Percentiles rank a stretch among this genome's conserved stretches.
These are phyloP conservation scores for Zymoseptoria ardabiliae DNA, from an alignment of 2,329 filamentous ascomycete genomes.

Conservation along the genomic window DNA sequence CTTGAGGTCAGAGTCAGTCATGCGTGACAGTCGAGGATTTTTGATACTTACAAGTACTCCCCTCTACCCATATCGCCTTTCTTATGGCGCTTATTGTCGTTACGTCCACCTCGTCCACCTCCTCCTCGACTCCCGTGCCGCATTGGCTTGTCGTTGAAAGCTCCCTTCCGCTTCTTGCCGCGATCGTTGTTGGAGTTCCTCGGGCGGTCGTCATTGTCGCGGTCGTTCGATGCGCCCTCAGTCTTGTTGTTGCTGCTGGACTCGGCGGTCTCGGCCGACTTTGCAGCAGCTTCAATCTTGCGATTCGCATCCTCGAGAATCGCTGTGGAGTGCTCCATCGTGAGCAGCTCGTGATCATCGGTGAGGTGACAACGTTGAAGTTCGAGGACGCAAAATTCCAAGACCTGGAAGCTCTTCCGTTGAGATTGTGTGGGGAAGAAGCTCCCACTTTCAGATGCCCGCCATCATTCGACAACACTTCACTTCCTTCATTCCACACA, in stretches of 20 bases:
- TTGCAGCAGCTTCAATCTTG: constrained; percentile 16
- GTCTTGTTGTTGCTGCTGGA: constrained; percentile 2
- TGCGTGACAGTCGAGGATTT: neutral
- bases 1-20: constrained; percentile 35
- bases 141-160: constrained; percentile 20
- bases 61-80: constrained; percentile 60
- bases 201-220: constrained; percentile 6
- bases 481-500: constrained; percentile 14
- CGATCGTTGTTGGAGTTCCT: constrained; percentile 3
- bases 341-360: constrained; percentile 13
- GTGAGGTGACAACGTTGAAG: neutral
- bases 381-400: constrained; percentile 4
- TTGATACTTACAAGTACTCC: constrained; percentile 54
- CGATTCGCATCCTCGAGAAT: constrained; percentile 26
- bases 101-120: constrained; percentile 17
- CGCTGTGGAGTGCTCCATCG: constrained; percentile 28
- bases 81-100: constrained; percentile 40
- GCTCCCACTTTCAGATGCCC: too few relatives aligned
- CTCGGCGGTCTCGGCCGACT: constrained; percentile 9
- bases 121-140: constrained; percentile 19
- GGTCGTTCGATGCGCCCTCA: constrained; percentile 6
- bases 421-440: too few relatives aligned
- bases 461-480: neutral
- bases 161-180: constrained; percentile 23
- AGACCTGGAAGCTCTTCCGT: too few relatives aligned